Conservation (phyloP, 2,329 filamentous ascomycete species). For the Capronia americana region DNA sequence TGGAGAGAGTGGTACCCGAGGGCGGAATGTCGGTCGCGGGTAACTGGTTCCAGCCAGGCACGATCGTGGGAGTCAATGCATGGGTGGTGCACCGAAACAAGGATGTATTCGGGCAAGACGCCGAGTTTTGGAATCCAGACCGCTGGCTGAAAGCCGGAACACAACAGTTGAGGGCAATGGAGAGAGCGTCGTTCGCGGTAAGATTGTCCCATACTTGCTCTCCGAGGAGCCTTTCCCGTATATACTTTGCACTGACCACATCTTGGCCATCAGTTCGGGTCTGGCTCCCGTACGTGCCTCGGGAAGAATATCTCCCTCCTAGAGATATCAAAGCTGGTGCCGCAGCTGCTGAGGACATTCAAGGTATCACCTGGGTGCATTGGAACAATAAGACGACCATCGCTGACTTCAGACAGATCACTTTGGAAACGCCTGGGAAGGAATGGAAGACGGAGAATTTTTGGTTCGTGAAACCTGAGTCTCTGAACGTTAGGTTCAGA, state of each 20-base stretch:
- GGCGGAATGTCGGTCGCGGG: constrained; percentile 66
- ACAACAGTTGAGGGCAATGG: constrained; percentile 1
- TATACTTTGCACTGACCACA: not conserved
- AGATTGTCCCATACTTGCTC: not conserved
- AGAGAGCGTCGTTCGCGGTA: not conserved
- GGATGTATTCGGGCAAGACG: constrained; percentile 71
- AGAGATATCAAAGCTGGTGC: constrained; percentile 49
- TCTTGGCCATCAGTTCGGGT: constrained; percentile 38
- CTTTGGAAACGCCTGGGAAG: too few species aligned
- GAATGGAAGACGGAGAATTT: too few species aligned
- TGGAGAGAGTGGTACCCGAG: constrained; percentile 77
- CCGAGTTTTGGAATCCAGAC: constrained; percentile 70
- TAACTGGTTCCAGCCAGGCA: constrained; percentile 69
- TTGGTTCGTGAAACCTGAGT: too few species aligned
- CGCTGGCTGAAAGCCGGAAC: constrained; percentile 66
- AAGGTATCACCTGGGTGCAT: not conserved
- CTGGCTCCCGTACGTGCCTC: constrained; percentile 41
- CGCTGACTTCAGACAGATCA: too few species aligned
- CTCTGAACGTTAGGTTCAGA: too few species aligned
- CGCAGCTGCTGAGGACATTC: constrained; percentile 44
- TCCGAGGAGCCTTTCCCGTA: not conserved
- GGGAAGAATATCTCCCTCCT: constrained; percentile 48
- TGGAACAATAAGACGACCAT: too few species aligned
- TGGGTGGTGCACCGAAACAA: constrained; percentile 75
- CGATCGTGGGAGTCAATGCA: constrained; percentile 74